A percentile compares a stretch with the other conserved stretches of the same genome.
phyloP scores from a whole-genome alignment of 345 rosid genomes.

The Salix brachista region DNA sequence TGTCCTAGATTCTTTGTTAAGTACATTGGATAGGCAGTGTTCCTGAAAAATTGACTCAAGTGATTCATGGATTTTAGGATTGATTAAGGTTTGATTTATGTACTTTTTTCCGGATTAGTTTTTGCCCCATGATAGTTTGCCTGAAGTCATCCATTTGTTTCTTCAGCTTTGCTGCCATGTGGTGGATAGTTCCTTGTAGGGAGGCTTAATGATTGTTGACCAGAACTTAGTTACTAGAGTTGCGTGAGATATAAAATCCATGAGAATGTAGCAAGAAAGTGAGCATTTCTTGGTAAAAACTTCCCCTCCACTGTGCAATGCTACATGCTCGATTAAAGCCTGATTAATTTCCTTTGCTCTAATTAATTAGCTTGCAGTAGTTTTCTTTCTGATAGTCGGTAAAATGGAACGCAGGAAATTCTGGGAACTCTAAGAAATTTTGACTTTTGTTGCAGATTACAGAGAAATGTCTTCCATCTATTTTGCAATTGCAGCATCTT shows the following conservation, averaged over 20 bases:
- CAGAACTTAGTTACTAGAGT: background rate
- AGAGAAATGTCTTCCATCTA: slow-evolving; percentile 44
- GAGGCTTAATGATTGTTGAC: background rate
- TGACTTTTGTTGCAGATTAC: slow-evolving; percentile 42
- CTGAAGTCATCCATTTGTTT: background rate
- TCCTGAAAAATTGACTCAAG: background rate
- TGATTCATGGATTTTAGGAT: background rate
- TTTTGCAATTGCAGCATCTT: slow-evolving; percentile 46
- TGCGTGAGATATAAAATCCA: background rate
- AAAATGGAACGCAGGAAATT: background rate
- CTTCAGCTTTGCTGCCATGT: background rate
- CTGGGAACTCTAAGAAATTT: background rate
- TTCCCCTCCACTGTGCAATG: background rate
- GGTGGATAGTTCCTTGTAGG: background rate
- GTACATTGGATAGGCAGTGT: background rate
- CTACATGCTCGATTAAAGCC: background rate
- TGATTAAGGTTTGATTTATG: too few species aligned
- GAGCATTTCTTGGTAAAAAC: background rate
- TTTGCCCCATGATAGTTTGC: background rate
- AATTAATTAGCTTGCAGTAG: background rate
- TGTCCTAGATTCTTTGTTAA: background rate
- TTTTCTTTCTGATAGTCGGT: background rate
- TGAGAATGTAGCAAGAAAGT: background rate
- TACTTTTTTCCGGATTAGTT: background rate
- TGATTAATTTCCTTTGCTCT: background rate